These are phyloP conservation scores for Epichloe scottii DNA, from an alignment of 2,329 filamentous ascomycete species.

Conservation along the genomic window DNA sequence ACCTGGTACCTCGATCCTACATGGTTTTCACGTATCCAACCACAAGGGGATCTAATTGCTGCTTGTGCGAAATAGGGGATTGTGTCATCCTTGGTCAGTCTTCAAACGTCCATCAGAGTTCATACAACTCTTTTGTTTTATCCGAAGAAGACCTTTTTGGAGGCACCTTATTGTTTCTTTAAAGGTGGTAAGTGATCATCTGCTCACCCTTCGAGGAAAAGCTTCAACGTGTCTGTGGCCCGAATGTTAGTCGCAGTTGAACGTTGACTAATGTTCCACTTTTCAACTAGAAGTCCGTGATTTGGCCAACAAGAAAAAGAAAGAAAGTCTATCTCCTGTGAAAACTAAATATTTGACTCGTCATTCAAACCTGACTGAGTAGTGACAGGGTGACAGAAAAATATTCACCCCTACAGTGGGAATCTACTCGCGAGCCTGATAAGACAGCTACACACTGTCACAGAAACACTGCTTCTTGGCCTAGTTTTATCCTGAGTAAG, in stretches of 20 bases:
- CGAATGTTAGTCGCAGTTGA: background rate
- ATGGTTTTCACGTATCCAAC: background rate
- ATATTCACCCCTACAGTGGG: background rate
- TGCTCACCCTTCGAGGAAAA: background rate
- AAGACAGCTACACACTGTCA: background rate
- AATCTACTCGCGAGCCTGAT: background rate
- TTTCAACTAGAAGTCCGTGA: background rate
- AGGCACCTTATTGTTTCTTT: background rate
- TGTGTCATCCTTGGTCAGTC: background rate
- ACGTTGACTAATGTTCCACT: background rate
- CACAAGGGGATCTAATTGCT: background rate
- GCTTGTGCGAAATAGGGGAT: background rate
- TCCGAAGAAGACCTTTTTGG: background rate
- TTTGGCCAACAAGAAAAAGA: background rate
- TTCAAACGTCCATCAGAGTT: background rate
- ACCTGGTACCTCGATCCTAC: constrained; percentile 1
- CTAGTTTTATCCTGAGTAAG: background rate
- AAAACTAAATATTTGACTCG: background rate
- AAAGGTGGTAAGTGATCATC: background rate
- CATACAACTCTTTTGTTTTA: background rate
- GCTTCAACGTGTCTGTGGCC: background rate
- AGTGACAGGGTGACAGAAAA: background rate
- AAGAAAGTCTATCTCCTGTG: background rate
- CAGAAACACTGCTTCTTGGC: background rate
- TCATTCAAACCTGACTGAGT: background rate